phyloP scores from a whole-genome alignment of 495 filamentous ascomycete species.

The Penicilliopsis zonata region DNA sequence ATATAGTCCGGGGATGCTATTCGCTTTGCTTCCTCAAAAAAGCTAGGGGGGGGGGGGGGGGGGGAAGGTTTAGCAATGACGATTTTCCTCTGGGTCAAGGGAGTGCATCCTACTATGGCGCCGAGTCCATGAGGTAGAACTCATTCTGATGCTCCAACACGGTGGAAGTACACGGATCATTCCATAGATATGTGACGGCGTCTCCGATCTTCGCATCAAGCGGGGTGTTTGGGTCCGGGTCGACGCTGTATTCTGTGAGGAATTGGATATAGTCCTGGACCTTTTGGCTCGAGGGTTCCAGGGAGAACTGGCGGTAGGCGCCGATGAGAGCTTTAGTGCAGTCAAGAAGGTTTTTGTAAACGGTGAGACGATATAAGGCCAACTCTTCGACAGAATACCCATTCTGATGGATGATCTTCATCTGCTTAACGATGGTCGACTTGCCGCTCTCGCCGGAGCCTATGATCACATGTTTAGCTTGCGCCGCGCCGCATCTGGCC shows the following conservation, averaged over 20 bases:
- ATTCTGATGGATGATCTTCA: slow-evolving; percentile 99
- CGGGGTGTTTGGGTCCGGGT: slow-evolving; percentile 73
- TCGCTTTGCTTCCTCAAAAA: slow-evolving; percentile 84
- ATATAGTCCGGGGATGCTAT: slow-evolving; percentile 82
- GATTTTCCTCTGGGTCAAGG: slow-evolving; percentile 1
- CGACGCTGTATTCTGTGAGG: slow-evolving; percentile 75
- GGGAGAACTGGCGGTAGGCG: slow-evolving; percentile 78
- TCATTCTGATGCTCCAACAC: slow-evolving; percentile 92
- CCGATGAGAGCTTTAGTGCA: slow-evolving; percentile 86
- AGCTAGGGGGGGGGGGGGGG: too few species aligned
- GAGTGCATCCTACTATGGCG: slow-evolving; percentile 72
- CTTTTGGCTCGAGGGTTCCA: slow-evolving; percentile 57
- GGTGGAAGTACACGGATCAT: slow-evolving; percentile 69
- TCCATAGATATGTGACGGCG: slow-evolving; percentile 80
- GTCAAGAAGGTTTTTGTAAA: slow-evolving; percentile 96
- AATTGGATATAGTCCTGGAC: slow-evolving; percentile 68
- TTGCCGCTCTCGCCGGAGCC: slow-evolving; percentile 98
- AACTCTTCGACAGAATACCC: slow-evolving; percentile 90
- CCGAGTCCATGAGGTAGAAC: slow-evolving; percentile 99
- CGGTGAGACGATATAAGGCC: slow-evolving; percentile 81
- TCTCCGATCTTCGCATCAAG: slow-evolving; percentile 69
- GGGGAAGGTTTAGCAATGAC: slow-evolving; percentile 15
- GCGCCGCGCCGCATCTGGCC: slow-evolving; percentile 1
- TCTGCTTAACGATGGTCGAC: slow-evolving; percentile 98
- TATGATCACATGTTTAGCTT: slow-evolving; percentile 31